Evolutionary conservation across 257 asterid species (phyloP).

Genomic region (Primulina huaijiensis): DNA sequence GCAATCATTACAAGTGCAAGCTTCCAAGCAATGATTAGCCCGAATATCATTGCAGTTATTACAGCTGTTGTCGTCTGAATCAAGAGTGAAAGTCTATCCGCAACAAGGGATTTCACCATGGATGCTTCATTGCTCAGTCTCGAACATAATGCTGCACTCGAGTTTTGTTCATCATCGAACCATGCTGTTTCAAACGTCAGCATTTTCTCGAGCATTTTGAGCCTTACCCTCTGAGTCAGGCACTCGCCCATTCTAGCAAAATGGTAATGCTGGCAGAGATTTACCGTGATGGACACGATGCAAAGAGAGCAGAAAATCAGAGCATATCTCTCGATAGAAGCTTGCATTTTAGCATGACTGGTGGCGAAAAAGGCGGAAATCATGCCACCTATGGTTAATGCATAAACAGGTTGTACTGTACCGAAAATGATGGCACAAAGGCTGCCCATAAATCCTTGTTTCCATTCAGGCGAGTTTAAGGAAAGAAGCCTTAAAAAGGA

Average conservation of each 20-base stretch:
- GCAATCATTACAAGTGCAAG: constrained; percentile 86
- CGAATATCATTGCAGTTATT: constrained; percentile 56
- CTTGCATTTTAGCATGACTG: constrained; percentile 57
- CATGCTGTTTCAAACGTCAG: constrained; percentile 72
- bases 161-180: constrained; percentile 71
- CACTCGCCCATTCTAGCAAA: constrained; percentile 81
- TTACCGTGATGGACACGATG: constrained; percentile 47
- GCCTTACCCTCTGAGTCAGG: constrained; percentile 53
- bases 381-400: constrained; percentile 75
- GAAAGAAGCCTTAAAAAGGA: constrained; percentile 51
- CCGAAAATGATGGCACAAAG: constrained; percentile 62
- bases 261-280: constrained; percentile 70
- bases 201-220: constrained; percentile 57
- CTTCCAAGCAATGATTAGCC: constrained; percentile 77
- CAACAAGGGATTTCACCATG: constrained; percentile 74
- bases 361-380: constrained; percentile 63
- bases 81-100: constrained; percentile 60
- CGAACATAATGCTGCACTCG: constrained; percentile 62
- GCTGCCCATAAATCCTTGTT: constrained; percentile 63
- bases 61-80: constrained; percentile 71
- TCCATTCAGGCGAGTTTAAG: constrained; percentile 71
- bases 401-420: constrained; percentile 76
- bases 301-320: constrained; percentile 53
- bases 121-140: constrained; percentile 70
- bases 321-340: constrained; percentile 46